Conservation (phyloP, 2,329 filamentous ascomycete species). For the Colletotrichum sojae region DNA sequence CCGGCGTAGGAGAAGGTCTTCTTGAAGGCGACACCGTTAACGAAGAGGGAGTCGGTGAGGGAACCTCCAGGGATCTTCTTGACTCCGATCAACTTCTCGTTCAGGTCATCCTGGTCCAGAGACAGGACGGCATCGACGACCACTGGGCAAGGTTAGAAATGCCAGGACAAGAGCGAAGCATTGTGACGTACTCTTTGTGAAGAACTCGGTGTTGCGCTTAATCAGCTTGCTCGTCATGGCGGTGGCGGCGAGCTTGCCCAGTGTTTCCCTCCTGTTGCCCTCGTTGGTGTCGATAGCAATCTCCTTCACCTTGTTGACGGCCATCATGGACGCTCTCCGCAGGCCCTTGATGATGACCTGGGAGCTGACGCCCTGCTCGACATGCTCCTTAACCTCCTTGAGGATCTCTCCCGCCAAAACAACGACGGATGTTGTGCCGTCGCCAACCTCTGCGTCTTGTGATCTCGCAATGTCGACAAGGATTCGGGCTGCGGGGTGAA, state of each 20-base stretch:
- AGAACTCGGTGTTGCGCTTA: conserved; percentile 96
- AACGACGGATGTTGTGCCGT: conserved; percentile 97
- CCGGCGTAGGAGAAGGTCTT: conserved; percentile 99
- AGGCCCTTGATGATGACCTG: conserved; percentile 98
- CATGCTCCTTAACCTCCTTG: conserved; percentile 95
- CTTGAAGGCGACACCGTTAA: conserved; percentile 99
- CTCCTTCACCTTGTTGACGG: conserved; percentile 99
- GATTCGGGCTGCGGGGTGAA: conserved; percentile 96
- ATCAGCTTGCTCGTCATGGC: conserved; percentile 99
- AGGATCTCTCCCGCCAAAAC: conserved; percentile 97
- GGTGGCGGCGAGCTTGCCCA: conserved; percentile 90
- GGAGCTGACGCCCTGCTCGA: conserved; percentile 96
- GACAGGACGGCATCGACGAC: conserved; percentile 97
- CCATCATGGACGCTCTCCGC: conserved; percentile 88
- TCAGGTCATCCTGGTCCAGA: conserved; percentile 95
- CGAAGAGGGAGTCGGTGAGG: conserved; percentile 94
- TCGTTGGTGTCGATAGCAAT: conserved; percentile 91
- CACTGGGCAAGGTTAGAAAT: conserved; percentile 69
- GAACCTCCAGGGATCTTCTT: conserved; percentile 99
- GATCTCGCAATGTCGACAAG: conserved; percentile 98
- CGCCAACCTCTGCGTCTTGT: conserved; percentile 98
- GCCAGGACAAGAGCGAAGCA: no score
- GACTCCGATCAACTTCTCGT: conserved; percentile 97
- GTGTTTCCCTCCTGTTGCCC: conserved; percentile 86
- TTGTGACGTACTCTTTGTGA: conserved; percentile 86